phyloP scores from a whole-genome alignment of 306 rosid species.

The Lupinus albus region DNA sequence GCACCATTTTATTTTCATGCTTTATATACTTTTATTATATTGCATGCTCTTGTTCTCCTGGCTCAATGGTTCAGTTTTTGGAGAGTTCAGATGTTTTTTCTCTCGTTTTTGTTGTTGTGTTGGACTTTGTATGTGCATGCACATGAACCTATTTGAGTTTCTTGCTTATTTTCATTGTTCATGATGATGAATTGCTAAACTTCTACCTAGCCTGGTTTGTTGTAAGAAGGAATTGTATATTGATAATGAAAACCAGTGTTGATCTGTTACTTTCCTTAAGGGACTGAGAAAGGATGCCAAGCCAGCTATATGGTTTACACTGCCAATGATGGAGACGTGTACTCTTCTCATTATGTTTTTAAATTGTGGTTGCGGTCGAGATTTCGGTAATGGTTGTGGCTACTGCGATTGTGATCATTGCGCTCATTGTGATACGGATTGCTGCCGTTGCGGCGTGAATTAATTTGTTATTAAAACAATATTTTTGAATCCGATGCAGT shows the following conservation, averaged over 20 bases:
- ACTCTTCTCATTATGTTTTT: too few species aligned
- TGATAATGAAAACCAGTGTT: conserved; percentile 41
- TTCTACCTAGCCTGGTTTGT: conserved; percentile 2
- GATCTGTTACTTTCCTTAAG: conserved; percentile 44
- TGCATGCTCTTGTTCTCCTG: conserved; percentile 37
- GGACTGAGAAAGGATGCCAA: conserved; percentile 85
- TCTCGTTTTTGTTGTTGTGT: not conserved
- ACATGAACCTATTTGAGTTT: conserved; percentile 41
- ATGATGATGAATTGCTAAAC: conserved; percentile 30
- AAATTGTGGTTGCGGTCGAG: too few species aligned
- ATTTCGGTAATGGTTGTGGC: too few species aligned
- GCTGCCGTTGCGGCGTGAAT: too few species aligned
- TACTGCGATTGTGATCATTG: too few species aligned
- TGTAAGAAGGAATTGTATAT: conserved; percentile 46
- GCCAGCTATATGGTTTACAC: conserved; percentile 98
- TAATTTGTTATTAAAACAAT: too few species aligned
- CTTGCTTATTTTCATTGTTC: conserved; percentile 34
- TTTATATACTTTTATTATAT: conserved; percentile 3
- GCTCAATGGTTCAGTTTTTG: conserved; percentile 22
- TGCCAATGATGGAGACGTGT: conserved; percentile 83
- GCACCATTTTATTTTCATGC: not conserved
- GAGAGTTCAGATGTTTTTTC: conserved; percentile 21
- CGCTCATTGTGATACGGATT: too few species aligned
- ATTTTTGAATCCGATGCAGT: too few species aligned
- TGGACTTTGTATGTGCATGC: conserved; percentile 55